These are phyloP conservation scores for Cutaneotrichosporon sp. DNA, from an alignment of 1,284 basidiomycete species.

Conservation along the genomic window DNA sequence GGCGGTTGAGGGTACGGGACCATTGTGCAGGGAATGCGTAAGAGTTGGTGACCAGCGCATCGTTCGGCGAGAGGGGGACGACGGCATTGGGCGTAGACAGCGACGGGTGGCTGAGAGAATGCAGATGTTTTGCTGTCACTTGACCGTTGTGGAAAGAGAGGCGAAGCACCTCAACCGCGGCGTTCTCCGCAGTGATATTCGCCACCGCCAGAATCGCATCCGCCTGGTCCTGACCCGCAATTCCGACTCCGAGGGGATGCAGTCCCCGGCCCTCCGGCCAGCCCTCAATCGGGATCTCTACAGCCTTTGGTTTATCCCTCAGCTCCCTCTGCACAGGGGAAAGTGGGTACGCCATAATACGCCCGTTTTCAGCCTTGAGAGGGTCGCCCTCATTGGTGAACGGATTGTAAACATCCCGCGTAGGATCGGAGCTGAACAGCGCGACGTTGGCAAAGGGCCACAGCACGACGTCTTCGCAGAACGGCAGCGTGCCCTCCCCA, in stretches of 20 bases:
- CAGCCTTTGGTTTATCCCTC: too few relatives aligned
- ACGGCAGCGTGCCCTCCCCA: neutral
- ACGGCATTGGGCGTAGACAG: constrained; percentile 8
- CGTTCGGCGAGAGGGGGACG: constrained; percentile 5
- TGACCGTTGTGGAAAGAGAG: neutral
- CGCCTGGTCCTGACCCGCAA: neutral
- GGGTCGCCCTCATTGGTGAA: constrained; percentile 1
- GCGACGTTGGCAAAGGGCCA: neutral
- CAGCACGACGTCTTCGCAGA: constrained; percentile 8
- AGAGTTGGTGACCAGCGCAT: constrained; percentile 11
- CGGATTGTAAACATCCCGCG: constrained; percentile 5
- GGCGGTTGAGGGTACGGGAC: neutral
- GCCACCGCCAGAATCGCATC: constrained; percentile 3
- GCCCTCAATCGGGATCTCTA: neutral
- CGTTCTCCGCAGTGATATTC: neutral
- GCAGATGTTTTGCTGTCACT: neutral
- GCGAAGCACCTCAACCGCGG: constrained; percentile 9
- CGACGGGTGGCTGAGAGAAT: neutral
- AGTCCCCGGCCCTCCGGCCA: neutral
- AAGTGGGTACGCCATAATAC: constrained; percentile 1
- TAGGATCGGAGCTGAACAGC: constrained; percentile 8
- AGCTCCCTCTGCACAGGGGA: neutral
- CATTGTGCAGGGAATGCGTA: neutral
- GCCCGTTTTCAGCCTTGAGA: neutral
- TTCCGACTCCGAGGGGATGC: constrained; percentile 8